These are phyloP conservation scores for Angophora floribunda DNA, from an alignment of 345 rosid genomes.

Conservation along the genomic window DNA sequence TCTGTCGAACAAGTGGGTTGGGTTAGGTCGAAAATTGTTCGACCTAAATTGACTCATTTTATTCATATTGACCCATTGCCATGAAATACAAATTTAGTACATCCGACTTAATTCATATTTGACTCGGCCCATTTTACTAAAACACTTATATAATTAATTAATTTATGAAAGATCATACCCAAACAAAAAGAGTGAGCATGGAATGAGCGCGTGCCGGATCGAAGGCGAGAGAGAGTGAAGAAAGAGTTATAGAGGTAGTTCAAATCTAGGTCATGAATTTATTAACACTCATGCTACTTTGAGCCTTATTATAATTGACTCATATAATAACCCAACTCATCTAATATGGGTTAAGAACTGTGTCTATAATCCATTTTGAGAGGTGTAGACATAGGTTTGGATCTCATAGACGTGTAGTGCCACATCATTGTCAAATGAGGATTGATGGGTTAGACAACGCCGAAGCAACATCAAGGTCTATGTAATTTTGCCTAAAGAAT, in stretches of 20 bases:
- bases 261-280: neutral
- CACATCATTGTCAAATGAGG: neutral
- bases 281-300: no score
- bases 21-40: neutral
- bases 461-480: neutral
- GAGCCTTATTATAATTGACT: neutral
- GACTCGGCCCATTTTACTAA: neutral
- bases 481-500: conserved; percentile 5
- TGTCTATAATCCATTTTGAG: no score
- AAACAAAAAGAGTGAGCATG: neutral
- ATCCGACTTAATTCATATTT: no score
- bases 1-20: neutral
- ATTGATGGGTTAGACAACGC: neutral
- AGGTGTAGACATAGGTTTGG: neutral
- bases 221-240: neutral
- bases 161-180: neutral
- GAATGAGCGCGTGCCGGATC: neutral
- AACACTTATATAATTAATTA: no score
- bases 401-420: neutral
- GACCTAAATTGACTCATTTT: no score
- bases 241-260: neutral
- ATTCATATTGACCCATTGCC: neutral
- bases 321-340: no score
- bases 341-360: neutral
- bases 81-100: no score